Evolutionary conservation across 495 filamentous ascomycete genomes (phyloP).

Genomic region (Tuber umbilicatum): DNA sequence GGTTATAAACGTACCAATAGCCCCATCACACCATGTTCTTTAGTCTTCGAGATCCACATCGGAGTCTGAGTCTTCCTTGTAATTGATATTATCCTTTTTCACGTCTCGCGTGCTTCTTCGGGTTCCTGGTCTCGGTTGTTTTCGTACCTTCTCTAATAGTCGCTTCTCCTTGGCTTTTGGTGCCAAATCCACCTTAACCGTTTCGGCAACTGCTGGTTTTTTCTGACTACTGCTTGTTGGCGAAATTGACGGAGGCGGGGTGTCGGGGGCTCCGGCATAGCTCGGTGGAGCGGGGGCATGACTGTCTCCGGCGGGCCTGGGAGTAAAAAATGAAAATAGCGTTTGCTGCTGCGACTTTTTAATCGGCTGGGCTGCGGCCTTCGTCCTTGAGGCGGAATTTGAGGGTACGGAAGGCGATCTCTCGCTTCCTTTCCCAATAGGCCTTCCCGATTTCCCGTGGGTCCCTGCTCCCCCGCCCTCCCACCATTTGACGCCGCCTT

Average conservation of each 20-base stretch:
- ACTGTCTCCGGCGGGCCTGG: neutral
- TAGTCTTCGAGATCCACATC: conserved; percentile 34
- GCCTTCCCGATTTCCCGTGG: neutral
- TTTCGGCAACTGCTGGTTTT: neutral
- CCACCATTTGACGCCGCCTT: neutral
- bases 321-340: conserved; percentile 28
- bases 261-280: neutral
- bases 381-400: neutral
- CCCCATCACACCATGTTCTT: neutral
- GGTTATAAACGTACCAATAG: neutral
- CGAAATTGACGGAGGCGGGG: neutral
- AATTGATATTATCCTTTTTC: conserved; percentile 32
- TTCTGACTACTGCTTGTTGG: conserved; percentile 2
- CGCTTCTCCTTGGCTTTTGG: conserved; percentile 25
- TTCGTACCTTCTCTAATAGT: conserved; percentile 20
- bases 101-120: conserved; percentile 29
- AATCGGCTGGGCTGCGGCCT: neutral
- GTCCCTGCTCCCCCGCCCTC: neutral
- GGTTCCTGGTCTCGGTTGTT: conserved; percentile 24
- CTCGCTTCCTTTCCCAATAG: neutral
- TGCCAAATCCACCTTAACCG: conserved; percentile 20
- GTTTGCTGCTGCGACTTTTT: conserved; percentile 18
- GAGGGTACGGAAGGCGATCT: neutral
- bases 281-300: neutral
- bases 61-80: conserved; percentile 35